Conservation (phyloP, 2,329 filamentous ascomycete genomes). For the Phaeosphaeriaceae sp. region DNA sequence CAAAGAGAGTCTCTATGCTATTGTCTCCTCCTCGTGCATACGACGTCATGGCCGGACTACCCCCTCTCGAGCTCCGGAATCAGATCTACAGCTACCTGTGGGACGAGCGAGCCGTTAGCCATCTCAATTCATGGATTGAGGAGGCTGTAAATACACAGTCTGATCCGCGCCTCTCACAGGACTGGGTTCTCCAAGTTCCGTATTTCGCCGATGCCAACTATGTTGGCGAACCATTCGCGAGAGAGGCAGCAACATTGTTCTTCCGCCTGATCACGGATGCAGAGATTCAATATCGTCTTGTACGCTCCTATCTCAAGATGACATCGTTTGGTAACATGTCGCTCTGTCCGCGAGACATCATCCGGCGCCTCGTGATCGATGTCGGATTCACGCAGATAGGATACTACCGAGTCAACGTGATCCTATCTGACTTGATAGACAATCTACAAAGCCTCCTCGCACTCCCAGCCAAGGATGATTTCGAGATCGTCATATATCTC, state of each 20-base stretch:
- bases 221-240: slow-evolving; percentile 8
- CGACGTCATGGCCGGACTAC: background rate
- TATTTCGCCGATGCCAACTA: slow-evolving; percentile 7
- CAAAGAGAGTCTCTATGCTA: slow-evolving; percentile 2
- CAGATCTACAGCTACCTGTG: slow-evolving; percentile 11
- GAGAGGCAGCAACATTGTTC: slow-evolving; percentile 9
- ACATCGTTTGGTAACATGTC: slow-evolving; percentile 4
- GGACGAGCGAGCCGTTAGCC: background rate
- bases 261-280: slow-evolving; percentile 3
- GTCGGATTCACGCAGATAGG: background rate
- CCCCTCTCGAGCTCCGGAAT: slow-evolving; percentile 12
- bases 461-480: slow-evolving; percentile 3
- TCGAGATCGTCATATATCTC: slow-evolving; percentile 7
- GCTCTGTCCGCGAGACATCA: slow-evolving; percentile 1
- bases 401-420: background rate
- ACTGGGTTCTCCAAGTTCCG: slow-evolving; percentile 5
- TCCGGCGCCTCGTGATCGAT: slow-evolving; percentile 6
- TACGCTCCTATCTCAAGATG: slow-evolving; percentile 8
- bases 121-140: background rate
- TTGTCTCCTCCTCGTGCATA: background rate
- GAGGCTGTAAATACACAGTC: no score
- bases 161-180: background rate
- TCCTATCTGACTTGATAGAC: background rate
- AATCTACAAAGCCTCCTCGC: slow-evolving; percentile 12
- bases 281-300: slow-evolving; percentile 9